These are phyloP conservation scores for Coemansia sp. DNA, from an alignment of 192 early-diverging fungal genomes.

Conservation along the genomic window DNA sequence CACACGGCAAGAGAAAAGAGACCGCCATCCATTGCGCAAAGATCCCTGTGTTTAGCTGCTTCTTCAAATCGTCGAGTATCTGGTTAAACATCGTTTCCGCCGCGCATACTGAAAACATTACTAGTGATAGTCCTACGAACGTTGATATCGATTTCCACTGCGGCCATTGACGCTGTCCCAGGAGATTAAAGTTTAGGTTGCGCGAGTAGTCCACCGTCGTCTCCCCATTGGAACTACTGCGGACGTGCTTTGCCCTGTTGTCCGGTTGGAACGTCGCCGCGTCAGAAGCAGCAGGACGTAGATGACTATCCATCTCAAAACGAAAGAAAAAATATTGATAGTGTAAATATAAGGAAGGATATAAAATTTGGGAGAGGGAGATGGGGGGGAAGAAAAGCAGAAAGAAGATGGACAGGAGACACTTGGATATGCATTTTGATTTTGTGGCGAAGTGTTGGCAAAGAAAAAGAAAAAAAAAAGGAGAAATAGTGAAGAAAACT, in stretches of 20 bases:
- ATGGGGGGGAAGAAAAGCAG: too few relatives aligned
- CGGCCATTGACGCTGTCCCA: conserved; percentile 50
- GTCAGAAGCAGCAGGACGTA: too few relatives aligned
- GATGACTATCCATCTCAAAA: too few relatives aligned
- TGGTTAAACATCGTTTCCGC: conserved; percentile 86
- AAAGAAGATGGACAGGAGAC: too few relatives aligned
- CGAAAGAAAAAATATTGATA: too few relatives aligned
- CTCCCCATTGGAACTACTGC: not conserved
- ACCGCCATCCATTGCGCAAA: conserved; percentile 84
- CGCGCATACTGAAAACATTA: conserved; percentile 71
- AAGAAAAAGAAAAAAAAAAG: not conserved
- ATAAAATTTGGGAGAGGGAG: too few relatives aligned
- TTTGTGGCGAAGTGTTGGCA: too few relatives aligned
- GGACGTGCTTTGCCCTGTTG: not conserved
- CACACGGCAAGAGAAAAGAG: conserved; percentile 68
- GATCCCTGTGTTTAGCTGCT: conserved; percentile 64
- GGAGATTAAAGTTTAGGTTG: conserved; percentile 25
- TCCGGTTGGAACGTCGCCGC: not conserved
- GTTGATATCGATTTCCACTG: conserved; percentile 15
- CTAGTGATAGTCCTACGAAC: conserved; percentile 57
- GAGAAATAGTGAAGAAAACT: not conserved
- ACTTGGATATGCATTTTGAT: too few relatives aligned
- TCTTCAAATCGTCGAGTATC: conserved; percentile 72
- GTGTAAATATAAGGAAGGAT: too few relatives aligned
- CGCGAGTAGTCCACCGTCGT: conserved; percentile 5